phyloP scores from a whole-genome alignment of 225 moss, liverwort and hornwort species.

The Climacium dendroides region DNA sequence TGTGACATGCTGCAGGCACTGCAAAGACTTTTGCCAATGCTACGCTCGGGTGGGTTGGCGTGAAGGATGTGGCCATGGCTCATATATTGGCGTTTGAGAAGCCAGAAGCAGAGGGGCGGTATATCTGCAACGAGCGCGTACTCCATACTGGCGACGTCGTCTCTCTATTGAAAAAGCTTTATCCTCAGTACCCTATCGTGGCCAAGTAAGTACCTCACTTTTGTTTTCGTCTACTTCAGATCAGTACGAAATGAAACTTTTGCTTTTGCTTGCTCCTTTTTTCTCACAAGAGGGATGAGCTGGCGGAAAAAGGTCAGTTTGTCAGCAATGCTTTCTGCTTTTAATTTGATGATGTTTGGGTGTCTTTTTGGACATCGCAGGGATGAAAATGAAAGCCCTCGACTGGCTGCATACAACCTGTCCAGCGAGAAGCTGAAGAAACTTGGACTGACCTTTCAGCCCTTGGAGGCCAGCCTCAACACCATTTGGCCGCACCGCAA shows the following conservation, averaged over 20 bases:
- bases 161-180: slow-evolving; percentile 28
- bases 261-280: background rate
- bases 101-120: slow-evolving; percentile 71
- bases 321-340: background rate
- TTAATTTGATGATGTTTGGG: background rate
- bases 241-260: background rate
- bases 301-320: background rate
- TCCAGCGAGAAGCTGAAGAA: slow-evolving; percentile 24
- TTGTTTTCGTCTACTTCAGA: background rate
- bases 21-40: slow-evolving; percentile 2
- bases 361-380: background rate
- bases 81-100: slow-evolving; percentile 76
- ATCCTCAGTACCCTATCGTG: slow-evolving; percentile 47
- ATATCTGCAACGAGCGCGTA: slow-evolving; percentile 24
- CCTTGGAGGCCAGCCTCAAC: too few relatives aligned
- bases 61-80: slow-evolving; percentile 65
- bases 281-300: background rate
- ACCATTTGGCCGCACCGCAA: too few relatives aligned
- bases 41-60: slow-evolving; percentile 40
- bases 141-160: slow-evolving; percentile 34
- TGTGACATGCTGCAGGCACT: slow-evolving; percentile 12
- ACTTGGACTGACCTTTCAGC: slow-evolving; percentile 24
- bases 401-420: background rate
- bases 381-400: slow-evolving; percentile 18
- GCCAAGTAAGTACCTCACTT: slow-evolving; percentile 38